These are phyloP conservation scores for Solanum sitiens DNA, from an alignment of 257 asterid species.

Conservation along the genomic window DNA sequence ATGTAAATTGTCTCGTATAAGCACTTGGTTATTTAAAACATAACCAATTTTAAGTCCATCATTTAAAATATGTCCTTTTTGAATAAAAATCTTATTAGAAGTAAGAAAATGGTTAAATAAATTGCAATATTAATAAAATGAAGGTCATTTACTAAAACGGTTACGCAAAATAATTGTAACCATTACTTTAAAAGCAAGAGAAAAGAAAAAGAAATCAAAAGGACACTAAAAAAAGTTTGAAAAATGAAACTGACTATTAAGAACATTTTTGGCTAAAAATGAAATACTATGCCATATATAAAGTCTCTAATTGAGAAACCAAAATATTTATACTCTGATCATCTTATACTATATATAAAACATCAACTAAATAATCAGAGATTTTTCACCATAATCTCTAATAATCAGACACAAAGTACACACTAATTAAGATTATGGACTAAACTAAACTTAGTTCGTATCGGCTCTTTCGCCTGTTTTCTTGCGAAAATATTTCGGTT, in stretches of 20 bases:
- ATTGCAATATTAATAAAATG: not conserved
- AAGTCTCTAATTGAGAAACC: not conserved
- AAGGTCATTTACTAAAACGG: not conserved
- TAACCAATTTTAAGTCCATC: not conserved
- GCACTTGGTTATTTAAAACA: not conserved
- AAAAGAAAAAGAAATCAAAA: not conserved
- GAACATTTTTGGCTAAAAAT: not conserved
- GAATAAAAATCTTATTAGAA: too few relatives aligned
- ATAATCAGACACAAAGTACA: not conserved
- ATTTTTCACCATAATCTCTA: not conserved
- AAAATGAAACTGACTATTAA: too few relatives aligned
- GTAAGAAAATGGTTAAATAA: too few relatives aligned
- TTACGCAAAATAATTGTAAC: not conserved
- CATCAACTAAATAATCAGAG: not conserved
- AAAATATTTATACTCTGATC: not conserved
- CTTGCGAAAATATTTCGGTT: slow-evolving; percentile 25
- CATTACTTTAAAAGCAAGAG: not conserved
- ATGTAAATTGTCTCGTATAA: not conserved
- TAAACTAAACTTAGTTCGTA: not conserved
- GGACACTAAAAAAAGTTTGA: not conserved
- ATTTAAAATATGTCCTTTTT: too few relatives aligned
- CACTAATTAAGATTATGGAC: not conserved
- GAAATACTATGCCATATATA: not conserved
- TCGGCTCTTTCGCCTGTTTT: slow-evolving; percentile 2
- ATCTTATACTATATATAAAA: not conserved